Evolutionary conservation across 768 basidiomycete genomes (phyloP), one percentile per base, ranked within the genome.

Genomic region (Myochromella boudieri): DNA sequence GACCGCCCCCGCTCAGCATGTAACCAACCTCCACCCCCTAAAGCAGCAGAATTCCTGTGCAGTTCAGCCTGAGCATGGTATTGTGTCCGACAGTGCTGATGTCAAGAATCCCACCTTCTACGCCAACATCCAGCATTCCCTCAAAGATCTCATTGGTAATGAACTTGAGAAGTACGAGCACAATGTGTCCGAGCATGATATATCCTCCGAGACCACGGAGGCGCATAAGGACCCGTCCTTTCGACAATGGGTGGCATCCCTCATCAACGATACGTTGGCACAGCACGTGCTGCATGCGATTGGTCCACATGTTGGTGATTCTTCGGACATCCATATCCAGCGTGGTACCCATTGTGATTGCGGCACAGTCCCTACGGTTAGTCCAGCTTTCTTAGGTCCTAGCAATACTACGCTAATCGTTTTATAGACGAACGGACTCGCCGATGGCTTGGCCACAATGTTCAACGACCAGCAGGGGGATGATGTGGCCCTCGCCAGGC

Each of bases 41-140:
- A n/a, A n/a, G n/a, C n/a, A n/a, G n/a, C 32, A 33, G 11, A 4
- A 5, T 15, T 15, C 32, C 12, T n/a, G n/a, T 31, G 17, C 11
- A 12, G 37, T 22, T 15, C 46, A n/a, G n/a, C n/a, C n/a, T n/a
- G n/a, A 48, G 29, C 39, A 40, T 26, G 46, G 38, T 18, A 40
- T 48, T 28, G 12, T 39, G 12, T 40, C 21, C 12, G 37, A 29
- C n/a, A 29, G 40, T 20, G 9, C 27, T 12, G 21, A 24, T 31
- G 31, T 41, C 24, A 6, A 41, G 31, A 29, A 41, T 29, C 22
- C 24, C 24, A 38, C 18, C 7, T 14, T 20, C 4, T 12, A n/a
- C n/a, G n/a, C n/a, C n/a, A n/a, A n/a, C n/a, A n/a, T n/a, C n/a
- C n/a, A n/a, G n/a, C n/a, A n/a, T n/a, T n/a, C n/a, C n/a, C n/a